Base-by-base conservation (phyloP, 2,329 filamentous ascomycete species). In the Monosporascus sp. region DNA sequence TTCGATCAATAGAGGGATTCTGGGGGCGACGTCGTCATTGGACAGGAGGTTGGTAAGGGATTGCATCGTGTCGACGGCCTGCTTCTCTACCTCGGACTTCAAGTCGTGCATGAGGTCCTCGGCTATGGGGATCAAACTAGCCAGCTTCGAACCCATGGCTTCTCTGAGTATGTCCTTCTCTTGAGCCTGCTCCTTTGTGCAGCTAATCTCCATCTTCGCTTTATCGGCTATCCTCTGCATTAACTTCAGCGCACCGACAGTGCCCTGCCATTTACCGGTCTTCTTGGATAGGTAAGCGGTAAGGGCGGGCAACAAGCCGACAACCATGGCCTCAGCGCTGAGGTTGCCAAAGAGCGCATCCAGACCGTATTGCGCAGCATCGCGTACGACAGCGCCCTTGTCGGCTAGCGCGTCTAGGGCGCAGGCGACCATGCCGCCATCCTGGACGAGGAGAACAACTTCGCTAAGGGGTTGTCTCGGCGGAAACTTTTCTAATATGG, bases 261-360 rank as follows among this genome's bases (percentile, higher is more conserved):
- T 90, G 56, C 94, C 94, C 74, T 99, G 94, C 94, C 94, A 99
- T 75, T 99, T 99, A 60, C 90, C 92, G 17, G 90, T 88, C 66
- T 83, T 85, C 74, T 90, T 95, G 67, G 79, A 78, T 31, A 99
- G 79, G 70, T 97, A 97, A 50, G 79, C 73, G 57, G 78, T 74
- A 41, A 99, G 76, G 17, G 83, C 80, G 3, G 94, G 91, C 50
- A 99, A 77, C 43, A 99, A 80, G 20, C 89, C 92, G 58, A 84
- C 82, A 50, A 96, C 87, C 65, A 96, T 82, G 49, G 89, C 86
- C 76, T 97, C 94, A 52, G 90, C 76, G 67, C 83, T 86, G 58
- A 99, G 76, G 67, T 87, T 83, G 60, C 80, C 79, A 71, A 96
- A 96, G 24, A 97, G 79, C 24, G 90, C 88, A 70, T 99, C 92